phyloP scores from a whole-genome alignment of 163 green algal genomes.

The Chlamydomonas reinhardtii region DNA sequence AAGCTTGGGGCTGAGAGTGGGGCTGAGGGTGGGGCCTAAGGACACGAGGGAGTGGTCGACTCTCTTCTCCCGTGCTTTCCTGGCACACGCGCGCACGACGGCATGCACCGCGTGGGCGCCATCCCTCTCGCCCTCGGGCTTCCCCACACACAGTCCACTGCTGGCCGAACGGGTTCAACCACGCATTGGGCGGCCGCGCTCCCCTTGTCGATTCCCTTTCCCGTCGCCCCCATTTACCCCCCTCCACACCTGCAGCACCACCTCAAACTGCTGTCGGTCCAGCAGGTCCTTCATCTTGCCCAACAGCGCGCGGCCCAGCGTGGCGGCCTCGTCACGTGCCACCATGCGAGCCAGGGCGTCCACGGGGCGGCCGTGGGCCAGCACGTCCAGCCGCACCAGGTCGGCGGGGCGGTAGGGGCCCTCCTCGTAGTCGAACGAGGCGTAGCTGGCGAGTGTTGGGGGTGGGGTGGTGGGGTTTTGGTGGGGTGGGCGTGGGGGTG shows the following conservation, averaged over 20 bases:
- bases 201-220: no score
- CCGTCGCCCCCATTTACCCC: no score
- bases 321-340: conserved; percentile 52
- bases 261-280: conserved; percentile 88
- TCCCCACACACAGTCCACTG: no score
- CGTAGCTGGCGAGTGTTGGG: conserved; percentile 74
- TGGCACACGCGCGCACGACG: no score
- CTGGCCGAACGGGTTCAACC: no score
- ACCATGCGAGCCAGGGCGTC: conserved; percentile 92
- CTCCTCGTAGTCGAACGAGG: conserved; percentile 96
- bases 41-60: neutral
- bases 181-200: no score
- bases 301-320: conserved; percentile 70
- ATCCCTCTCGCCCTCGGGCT: no score
- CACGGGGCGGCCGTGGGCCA: conserved; percentile 90
- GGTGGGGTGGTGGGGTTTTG: neutral
- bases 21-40: no score
- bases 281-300: conserved; percentile 82
- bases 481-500: neutral
- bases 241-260: conserved; percentile 82
- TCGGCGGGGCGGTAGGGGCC: conserved; percentile 77
- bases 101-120: no score
- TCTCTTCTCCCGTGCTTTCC: no score
- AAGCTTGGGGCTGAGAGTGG: neutral
- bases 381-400: conserved; percentile 92